Conservation (phyloP, 805 yeast species). For the Saccharomycopsis amapae region DNA sequence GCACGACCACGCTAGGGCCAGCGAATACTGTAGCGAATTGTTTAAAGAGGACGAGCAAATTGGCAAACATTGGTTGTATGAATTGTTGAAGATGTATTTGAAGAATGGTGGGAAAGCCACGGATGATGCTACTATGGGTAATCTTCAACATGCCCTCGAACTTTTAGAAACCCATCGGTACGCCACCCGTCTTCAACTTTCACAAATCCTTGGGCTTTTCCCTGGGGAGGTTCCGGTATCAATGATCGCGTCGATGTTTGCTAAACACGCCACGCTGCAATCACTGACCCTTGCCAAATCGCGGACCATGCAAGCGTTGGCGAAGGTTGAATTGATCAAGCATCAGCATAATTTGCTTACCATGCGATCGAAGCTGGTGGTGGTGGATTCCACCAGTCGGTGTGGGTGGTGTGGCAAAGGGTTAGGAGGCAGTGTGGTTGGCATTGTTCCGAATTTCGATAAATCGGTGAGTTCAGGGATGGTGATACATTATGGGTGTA, state of each 20-base stretch:
- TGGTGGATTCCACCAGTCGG: constrained; percentile 26
- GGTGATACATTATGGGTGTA: constrained; percentile 37
- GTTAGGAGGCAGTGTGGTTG: constrained; percentile 34
- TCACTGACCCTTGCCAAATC: not conserved
- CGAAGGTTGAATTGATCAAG: constrained; percentile 34
- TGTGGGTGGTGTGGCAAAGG: constrained; percentile 33
- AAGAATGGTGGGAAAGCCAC: not conserved
- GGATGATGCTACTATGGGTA: no score
- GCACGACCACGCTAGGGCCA: constrained; percentile 50
- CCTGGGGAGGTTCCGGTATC: not conserved
- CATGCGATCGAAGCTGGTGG: constrained; percentile 27
- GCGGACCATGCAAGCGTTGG: constrained; percentile 21
- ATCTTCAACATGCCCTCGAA: not conserved
- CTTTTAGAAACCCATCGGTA: not conserved
- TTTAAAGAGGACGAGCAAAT: not conserved
- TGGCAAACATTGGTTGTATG: not conserved
- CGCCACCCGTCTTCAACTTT: not conserved
- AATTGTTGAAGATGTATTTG: not conserved
- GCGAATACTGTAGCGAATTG: constrained; percentile 46
- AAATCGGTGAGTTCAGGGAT: no score
- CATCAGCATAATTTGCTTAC: constrained; percentile 29
- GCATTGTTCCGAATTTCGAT: constrained; percentile 27
- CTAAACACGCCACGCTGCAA: not conserved
- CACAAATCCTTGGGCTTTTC: not conserved
- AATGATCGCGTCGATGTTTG: not conserved